Evolutionary conservation across 441 rosid species (phyloP).

Genomic region (Syzygium syzygioides): DNA sequence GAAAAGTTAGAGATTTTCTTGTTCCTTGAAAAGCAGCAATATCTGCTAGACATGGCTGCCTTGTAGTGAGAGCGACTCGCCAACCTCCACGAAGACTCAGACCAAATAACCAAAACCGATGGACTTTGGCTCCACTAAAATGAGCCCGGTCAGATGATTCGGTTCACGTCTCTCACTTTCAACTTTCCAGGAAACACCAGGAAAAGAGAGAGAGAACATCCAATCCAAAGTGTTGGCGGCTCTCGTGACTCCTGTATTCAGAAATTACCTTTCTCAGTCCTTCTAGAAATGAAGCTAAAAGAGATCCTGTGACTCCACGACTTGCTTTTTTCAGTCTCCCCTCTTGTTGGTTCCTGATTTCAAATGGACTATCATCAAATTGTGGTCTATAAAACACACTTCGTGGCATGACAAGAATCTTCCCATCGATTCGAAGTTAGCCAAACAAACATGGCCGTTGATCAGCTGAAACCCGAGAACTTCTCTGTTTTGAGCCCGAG

Average conservation of each 20-base stretch:
- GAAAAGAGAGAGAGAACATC: background rate
- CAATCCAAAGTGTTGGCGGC: background rate
- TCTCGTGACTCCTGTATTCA: background rate
- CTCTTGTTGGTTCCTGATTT: background rate
- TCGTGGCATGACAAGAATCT: background rate
- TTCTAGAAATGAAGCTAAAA: background rate
- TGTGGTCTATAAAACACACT: background rate
- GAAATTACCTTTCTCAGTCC: background rate
- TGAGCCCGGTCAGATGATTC: background rate
- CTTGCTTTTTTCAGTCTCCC: background rate
- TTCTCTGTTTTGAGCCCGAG: conserved; percentile 54
- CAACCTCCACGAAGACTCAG: background rate
- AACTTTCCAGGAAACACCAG: background rate
- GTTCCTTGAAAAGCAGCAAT: background rate
- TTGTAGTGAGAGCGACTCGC: background rate
- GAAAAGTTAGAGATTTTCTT: background rate
- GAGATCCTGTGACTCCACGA: background rate
- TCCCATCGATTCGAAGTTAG: background rate
- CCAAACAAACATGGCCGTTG: conserved; percentile 53
- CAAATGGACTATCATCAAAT: background rate
- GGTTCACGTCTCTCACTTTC: background rate
- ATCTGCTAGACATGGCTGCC: background rate
- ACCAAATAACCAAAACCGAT: background rate
- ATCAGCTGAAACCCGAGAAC: conserved; percentile 47
- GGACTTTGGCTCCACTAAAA: background rate